These are phyloP conservation scores for Erodium maritimum DNA, from an alignment of 345 rosid species.

Conservation along the genomic window DNA sequence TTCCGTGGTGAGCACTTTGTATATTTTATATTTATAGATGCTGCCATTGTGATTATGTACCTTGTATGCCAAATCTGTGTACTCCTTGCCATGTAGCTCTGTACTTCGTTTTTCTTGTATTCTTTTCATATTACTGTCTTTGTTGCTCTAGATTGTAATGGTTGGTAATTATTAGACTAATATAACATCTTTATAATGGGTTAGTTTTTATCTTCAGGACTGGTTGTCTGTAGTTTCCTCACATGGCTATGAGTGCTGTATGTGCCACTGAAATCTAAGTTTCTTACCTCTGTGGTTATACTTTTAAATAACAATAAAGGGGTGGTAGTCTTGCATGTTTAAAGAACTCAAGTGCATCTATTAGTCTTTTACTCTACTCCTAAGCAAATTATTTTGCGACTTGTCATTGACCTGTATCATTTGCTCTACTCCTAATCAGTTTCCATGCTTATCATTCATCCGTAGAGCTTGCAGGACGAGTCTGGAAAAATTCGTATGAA, in stretches of 20 bases:
- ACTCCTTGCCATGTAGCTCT: background rate
- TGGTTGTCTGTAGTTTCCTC: background rate
- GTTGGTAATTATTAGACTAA: too few species aligned
- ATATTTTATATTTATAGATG: background rate
- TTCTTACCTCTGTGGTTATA: too few species aligned
- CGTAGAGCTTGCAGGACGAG: slow-evolving; percentile 42
- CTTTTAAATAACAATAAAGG: too few species aligned
- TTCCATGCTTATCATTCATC: background rate
- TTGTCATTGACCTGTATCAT: background rate
- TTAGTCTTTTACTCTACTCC: background rate
- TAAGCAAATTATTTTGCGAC: background rate
- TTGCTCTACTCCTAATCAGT: too few species aligned
- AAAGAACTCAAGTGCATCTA: too few species aligned
- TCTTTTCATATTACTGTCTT: background rate
- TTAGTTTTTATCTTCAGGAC: background rate
- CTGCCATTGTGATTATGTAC: background rate
- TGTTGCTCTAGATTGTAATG: background rate
- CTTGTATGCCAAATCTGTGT: background rate
- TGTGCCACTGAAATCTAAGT: too few species aligned
- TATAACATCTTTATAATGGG: background rate
- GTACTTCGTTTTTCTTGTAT: background rate
- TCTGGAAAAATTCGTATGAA: slow-evolving; percentile 74
- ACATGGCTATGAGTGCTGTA: too few species aligned
- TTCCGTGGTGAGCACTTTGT: slow-evolving; percentile 33
- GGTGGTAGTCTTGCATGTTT: too few species aligned